These are phyloP conservation scores for Russula compacta DNA, from an alignment of 768 basidiomycete species.

Conservation along the genomic window DNA sequence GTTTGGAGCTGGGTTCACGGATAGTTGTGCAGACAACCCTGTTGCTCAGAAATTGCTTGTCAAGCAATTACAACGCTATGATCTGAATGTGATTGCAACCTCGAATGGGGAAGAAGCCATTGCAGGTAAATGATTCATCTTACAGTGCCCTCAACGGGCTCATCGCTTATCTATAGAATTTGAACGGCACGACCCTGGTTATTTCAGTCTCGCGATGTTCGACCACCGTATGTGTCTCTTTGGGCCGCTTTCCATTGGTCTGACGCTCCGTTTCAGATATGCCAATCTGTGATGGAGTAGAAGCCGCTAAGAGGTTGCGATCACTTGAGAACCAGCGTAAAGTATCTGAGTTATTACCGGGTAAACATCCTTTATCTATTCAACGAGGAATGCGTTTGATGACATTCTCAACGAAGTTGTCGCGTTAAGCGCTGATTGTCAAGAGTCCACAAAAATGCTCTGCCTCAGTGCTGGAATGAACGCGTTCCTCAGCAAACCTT, in stretches of 20 bases:
- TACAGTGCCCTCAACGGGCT: not conserved
- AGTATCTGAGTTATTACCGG: slow-evolving; percentile 41
- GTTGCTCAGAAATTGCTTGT: slow-evolving; percentile 60
- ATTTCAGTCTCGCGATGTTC: slow-evolving; percentile 61
- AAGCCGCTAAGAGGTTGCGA: slow-evolving; percentile 58
- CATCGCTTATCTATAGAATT: slow-evolving; percentile 38
- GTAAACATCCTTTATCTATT: slow-evolving; percentile 30
- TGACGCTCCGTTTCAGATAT: slow-evolving; percentile 40
- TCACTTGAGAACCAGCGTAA: slow-evolving; percentile 50
- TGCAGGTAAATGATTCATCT: slow-evolving; percentile 30
- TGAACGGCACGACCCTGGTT: slow-evolving; percentile 58
- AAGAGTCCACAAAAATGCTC: slow-evolving; percentile 65
- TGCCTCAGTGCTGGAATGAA: slow-evolving; percentile 79
- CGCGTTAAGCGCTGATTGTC: slow-evolving; percentile 67
- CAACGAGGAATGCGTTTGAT: not conserved
- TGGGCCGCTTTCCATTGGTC: not conserved
- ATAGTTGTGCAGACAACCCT: slow-evolving; percentile 45
- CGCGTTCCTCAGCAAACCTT: slow-evolving; percentile 63
- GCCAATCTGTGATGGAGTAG: slow-evolving; percentile 72
- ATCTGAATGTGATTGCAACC: slow-evolving; percentile 53
- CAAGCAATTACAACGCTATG: slow-evolving; percentile 54
- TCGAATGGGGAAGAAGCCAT: slow-evolving; percentile 63
- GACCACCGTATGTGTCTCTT: slow-evolving; percentile 47
- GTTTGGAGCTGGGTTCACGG: not conserved
- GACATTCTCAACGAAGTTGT: slow-evolving; percentile 36